A percentile compares a stretch with the other conserved stretches of the same genome.
Conservation (phyloP, 2,329 filamentous ascomycete genomes). For the Arthroderma sp. region DNA sequence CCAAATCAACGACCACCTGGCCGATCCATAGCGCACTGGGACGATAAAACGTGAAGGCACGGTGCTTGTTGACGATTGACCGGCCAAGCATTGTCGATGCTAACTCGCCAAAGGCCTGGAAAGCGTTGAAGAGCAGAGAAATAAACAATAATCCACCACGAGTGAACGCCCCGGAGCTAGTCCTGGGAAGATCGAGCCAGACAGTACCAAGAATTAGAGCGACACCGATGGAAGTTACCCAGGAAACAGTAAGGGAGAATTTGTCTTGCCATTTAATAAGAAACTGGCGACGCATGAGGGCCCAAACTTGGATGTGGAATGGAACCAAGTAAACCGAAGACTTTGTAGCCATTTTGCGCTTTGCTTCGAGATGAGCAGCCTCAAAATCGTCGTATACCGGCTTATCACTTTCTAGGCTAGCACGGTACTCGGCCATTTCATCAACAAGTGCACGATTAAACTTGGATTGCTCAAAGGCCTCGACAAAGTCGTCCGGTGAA, state of each 20-base stretch:
- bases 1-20: constrained; percentile 75
- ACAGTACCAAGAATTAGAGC: constrained; percentile 66
- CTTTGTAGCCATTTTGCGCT: constrained; percentile 57
- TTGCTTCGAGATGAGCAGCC: constrained; percentile 61
- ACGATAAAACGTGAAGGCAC: constrained; percentile 76
- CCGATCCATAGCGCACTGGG: constrained; percentile 64
- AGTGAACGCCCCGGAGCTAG: constrained; percentile 60
- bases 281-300: constrained; percentile 59
- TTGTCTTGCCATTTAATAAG: constrained; percentile 64
- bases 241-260: constrained; percentile 54
- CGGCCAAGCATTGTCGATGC: constrained; percentile 77
- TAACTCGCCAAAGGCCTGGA: constrained; percentile 66
- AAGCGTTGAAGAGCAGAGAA: constrained; percentile 73
- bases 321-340: constrained; percentile 72
- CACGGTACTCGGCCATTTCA: constrained; percentile 50
- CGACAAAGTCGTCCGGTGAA: constrained; percentile 56
- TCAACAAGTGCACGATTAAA: constrained; percentile 30
- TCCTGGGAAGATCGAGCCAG: constrained; percentile 59
- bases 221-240: constrained; percentile 58
- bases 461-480: constrained; percentile 42
- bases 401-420: constrained; percentile 50
- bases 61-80: constrained; percentile 83
- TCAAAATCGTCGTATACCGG: constrained; percentile 63
- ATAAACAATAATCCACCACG: constrained; percentile 76
- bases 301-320: constrained; percentile 56